phyloP scores from a whole-genome alignment of 768 basidiomycete species.

The Russula abietina region DNA sequence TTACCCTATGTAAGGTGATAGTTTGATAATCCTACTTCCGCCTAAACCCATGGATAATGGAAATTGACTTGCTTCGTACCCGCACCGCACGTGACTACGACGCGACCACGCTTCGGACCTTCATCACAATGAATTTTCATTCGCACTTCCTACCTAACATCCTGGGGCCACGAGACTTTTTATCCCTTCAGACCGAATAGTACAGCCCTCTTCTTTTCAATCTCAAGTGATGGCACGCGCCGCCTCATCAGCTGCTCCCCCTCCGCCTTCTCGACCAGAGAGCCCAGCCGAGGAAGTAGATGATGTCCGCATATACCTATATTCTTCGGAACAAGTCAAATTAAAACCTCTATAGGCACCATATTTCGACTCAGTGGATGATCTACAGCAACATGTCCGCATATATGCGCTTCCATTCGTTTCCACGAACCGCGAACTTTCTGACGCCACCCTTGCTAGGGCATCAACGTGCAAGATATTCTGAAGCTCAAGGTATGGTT shows the following conservation, averaged over 20 bases:
- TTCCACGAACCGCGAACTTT: not conserved
- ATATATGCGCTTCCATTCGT: conserved; percentile 16
- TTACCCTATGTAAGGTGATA: not conserved
- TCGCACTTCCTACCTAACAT: not conserved
- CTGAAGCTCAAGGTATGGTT: conserved; percentile 73
- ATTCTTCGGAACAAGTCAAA: not conserved
- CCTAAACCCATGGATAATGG: too few relatives aligned
- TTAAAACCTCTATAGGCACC: conserved; percentile 19
- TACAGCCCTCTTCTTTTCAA: not conserved
- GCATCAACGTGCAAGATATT: conserved; percentile 94
- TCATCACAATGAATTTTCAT: not conserved
- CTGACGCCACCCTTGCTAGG: conserved; percentile 40
- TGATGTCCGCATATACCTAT: conserved; percentile 7
- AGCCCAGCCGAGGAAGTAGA: conserved; percentile 19
- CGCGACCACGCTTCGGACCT: not conserved
- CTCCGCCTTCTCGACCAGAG: conserved; percentile 20
- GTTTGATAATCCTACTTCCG: not conserved
- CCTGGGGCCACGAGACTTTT: not conserved
- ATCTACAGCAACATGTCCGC: conserved; percentile 30
- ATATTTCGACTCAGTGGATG: conserved; percentile 30
- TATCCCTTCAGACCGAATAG: not conserved
- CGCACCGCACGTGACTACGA: conserved; percentile 16
- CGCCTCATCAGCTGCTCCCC: conserved; percentile 12
- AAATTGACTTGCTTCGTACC: too few relatives aligned
- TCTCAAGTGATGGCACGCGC: conserved; percentile 19